phyloP scores from a whole-genome alignment of 805 yeast genomes.

The Metschnikowia cerradonensis region DNA sequence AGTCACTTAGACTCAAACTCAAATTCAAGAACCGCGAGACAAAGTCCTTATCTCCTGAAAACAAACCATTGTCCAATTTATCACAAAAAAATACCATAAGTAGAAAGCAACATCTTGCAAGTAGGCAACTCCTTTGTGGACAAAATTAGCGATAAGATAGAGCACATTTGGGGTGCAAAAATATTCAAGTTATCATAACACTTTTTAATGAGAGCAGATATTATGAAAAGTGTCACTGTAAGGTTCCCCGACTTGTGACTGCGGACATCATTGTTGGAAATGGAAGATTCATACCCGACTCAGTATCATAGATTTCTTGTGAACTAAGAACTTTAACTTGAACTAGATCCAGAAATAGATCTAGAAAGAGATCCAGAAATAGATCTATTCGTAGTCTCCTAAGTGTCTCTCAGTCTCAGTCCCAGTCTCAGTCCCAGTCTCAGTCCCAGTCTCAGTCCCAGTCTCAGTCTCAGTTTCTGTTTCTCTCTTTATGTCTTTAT shows the following conservation, averaged over 20 bases:
- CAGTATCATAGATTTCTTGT: too few species aligned
- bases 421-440: fast-evolving
- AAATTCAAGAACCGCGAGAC: too few species aligned
- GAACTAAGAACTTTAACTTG: too few species aligned
- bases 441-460: fast-evolving
- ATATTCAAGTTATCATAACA: conserved; percentile 83
- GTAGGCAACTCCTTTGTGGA: conserved; percentile 58
- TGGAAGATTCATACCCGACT: too few species aligned
- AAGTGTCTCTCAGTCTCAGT: fast-evolving
- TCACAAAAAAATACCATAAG: conserved; percentile 43
- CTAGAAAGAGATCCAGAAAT: too few species aligned
- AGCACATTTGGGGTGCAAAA: conserved; percentile 65
- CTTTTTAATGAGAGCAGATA: conserved; percentile 63
- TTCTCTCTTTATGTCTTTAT: too few species aligned
- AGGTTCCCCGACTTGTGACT: conserved; percentile 72
- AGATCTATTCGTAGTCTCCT: too few species aligned
- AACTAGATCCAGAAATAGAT: too few species aligned
- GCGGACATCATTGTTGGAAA: conserved; percentile 45
- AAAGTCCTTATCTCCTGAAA: conserved; percentile 61
- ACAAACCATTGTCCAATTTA: conserved; percentile 50
- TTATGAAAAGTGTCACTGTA: conserved; percentile 72
- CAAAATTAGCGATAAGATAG: conserved; percentile 52
- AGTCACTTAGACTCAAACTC: too few species aligned
- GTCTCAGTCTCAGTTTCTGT: fast-evolving
- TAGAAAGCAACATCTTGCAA: conserved; percentile 47